Base-by-base conservation (phyloP, 352 stramenopile genomes). In the Pythium plurisporium region DNA sequence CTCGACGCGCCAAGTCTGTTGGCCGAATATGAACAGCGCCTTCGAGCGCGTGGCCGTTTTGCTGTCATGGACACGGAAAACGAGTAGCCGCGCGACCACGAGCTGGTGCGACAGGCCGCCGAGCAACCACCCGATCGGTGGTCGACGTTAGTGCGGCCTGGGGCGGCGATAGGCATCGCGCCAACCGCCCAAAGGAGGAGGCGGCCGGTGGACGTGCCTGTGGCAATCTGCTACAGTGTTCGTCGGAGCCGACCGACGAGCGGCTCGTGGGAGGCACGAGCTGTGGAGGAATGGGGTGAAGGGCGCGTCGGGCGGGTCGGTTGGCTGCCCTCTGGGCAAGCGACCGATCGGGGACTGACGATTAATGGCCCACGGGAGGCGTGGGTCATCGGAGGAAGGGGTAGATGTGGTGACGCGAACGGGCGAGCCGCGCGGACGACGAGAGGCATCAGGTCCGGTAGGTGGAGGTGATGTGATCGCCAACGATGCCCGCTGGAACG, bases 1-100 rank as follows among this genome's bases (percentile, higher is more conserved):
- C 26, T 64, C 6, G 23, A 57, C 20, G 46, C 46, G 14, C 36
- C 46, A 3, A 46, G 37, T 22, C 25, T 62, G 11, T 33, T 67
- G 15, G 22, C 43, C 3, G 52, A 62, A 11, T 67, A 57, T 25
- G 45, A 66, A 38, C 4, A 22, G 43, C 17, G 33, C 10, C 6
- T 15, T 5, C 3, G 43, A 2, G 54, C 43, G 6, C 11, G 12
- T 5, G 44, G 54, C 0, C 42, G 54, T 2, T 53, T 60, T 9
- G 20, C 41, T 4, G 53, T 29, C 0, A 48, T 62, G 31, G 23
- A 46, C 14, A 31, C 26, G 22, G 54, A 61, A 20, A 43, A 54
- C 14, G 52, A 43, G 41, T 60, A 26, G 19, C 40, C n/a, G n/a
- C n/a, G n/a, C n/a, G n/a, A n/a, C n/a, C n/a, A n/a, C n/a, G n/a